Evolutionary conservation across 768 basidiomycete species (phyloP), one percentile per base, ranked within the genome.

Genomic region (Suillus variegatus): DNA sequence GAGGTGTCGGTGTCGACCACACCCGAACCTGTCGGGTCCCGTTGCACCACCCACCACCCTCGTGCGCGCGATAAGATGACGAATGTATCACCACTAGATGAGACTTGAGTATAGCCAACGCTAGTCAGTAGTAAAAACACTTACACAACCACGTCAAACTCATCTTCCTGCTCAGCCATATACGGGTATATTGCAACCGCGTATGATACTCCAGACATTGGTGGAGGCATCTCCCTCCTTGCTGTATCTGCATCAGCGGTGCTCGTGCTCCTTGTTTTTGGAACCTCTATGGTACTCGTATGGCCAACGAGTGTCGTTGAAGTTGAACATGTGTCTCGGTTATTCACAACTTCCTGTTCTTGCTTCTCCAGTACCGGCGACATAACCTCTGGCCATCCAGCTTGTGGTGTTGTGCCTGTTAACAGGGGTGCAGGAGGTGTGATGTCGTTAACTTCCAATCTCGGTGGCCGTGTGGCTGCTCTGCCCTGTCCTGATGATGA

Each of bases 41-140:
- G 89, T 74, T 99, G 96, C 5, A 99, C 97, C 41, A 98, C 93
- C 95, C 97, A 99, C 97, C 97, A 99, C 1, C 97, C 97, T 63
- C 96, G 90, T n/a, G 95, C 91, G 62, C 96, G 88, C 62, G 93
- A 93, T 49, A 95, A 80, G 68, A 98, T 96, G 67, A 97, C 88
- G 78, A 95, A 98, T 1, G 95, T 95, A 73, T 96, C 94, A 47
- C 94, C 95, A 18, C 94, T 96, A 65, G 3, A 62, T 35, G 14
- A 63, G 18, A 51, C 2, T 38, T 70, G 46, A 71, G 67, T 64
- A 36, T 66, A 22, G 12, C 4, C 28, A 36, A 6, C 56, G 20
- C 32, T 47, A 4, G 38, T 9, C 13, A 69, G 40, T 25, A 46
- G 47, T 54, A 63, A 64, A 64, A 57, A 64, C 12, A 85, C 92